A percentile compares a stretch with the other conserved stretches of the same genome.
Evolutionary conservation across 2,329 filamentous ascomycete genomes (phyloP).

Genomic region (Lachnellula occidentalis): DNA sequence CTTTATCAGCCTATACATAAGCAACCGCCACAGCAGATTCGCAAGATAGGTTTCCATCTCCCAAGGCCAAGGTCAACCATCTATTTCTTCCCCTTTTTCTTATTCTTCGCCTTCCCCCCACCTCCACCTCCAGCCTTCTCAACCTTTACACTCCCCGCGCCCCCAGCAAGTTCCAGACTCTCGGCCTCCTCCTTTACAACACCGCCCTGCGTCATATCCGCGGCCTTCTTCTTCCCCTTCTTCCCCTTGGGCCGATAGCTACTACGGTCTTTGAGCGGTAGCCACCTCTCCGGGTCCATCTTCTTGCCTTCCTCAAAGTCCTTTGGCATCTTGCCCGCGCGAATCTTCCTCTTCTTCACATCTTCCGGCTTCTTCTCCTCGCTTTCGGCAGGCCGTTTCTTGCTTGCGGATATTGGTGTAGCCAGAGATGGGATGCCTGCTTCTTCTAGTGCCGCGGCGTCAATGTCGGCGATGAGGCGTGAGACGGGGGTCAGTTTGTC

Average conservation of each 20-base stretch:
- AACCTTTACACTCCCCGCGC: constrained; percentile 57
- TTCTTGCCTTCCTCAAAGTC: constrained; percentile 71
- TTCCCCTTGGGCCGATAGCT: constrained; percentile 86
- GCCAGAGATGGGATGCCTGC: constrained; percentile 55
- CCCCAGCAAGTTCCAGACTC: constrained; percentile 58
- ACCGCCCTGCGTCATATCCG: constrained; percentile 80
- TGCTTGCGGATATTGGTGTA: constrained; percentile 36
- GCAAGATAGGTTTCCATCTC: neutral
- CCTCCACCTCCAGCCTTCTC: constrained; percentile 45
- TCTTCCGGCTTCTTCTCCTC: constrained; percentile 36
- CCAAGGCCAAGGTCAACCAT: neutral
- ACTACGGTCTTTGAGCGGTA: constrained; percentile 83
- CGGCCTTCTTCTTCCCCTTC: constrained; percentile 80
- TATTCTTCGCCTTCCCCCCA: constrained; percentile 34
- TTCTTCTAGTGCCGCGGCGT: constrained; percentile 58
- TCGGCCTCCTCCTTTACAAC: constrained; percentile 64
- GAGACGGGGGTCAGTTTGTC: constrained; percentile 56
- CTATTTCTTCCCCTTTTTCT: constrained; percentile 48
- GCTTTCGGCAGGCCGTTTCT: constrained; percentile 44
- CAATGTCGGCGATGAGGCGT: constrained; percentile 53
- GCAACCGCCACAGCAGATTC: neutral
- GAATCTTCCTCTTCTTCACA: constrained; percentile 52
- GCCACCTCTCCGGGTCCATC: constrained; percentile 86
- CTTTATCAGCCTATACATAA: neutral
- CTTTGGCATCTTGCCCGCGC: constrained; percentile 61